phyloP scores from a whole-genome alignment of 805 yeast genomes.

The Ogataea paradorogensis region DNA sequence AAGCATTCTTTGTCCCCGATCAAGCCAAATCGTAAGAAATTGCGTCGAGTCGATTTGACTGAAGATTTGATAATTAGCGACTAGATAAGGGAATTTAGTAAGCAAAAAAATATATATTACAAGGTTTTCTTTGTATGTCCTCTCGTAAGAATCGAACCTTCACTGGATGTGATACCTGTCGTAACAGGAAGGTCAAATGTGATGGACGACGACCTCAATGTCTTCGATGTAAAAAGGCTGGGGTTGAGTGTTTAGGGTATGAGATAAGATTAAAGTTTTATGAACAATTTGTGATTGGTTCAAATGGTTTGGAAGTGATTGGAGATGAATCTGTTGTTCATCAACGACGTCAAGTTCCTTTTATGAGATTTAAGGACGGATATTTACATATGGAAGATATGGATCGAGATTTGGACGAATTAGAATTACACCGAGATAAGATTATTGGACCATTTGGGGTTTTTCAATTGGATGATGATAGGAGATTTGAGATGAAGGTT shows the following conservation, averaged over 20 bases:
- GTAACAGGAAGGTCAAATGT: slow-evolving; percentile 52
- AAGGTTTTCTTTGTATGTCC: slow-evolving; percentile 1
- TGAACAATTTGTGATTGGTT: slow-evolving; percentile 37
- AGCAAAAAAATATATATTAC: too few relatives aligned
- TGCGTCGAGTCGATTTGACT: slow-evolving; percentile 20
- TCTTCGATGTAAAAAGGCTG: slow-evolving; percentile 44
- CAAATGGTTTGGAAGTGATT: slow-evolving; percentile 15
- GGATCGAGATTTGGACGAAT: slow-evolving; percentile 34
- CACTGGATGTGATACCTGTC: slow-evolving; percentile 57
- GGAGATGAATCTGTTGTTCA: slow-evolving; percentile 12
- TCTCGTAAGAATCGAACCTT: slow-evolving; percentile 31
- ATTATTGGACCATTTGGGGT: slow-evolving; percentile 36
- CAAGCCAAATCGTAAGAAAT: slow-evolving; percentile 16
- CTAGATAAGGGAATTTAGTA: slow-evolving; percentile 2
- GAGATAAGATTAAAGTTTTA: slow-evolving; percentile 47
- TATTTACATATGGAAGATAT: slow-evolving; percentile 41
- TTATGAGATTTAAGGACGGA: slow-evolving; percentile 39
- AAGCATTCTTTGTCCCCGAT: slow-evolving; percentile 20
- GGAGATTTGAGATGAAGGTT: neutral
- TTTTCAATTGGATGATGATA: slow-evolving; percentile 2
- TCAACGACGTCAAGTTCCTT: slow-evolving; percentile 45
- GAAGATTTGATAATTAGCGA: slow-evolving; percentile 20
- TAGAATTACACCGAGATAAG: slow-evolving; percentile 19
- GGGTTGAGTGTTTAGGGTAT: slow-evolving; percentile 47
- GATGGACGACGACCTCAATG: slow-evolving; percentile 47